Conservation (phyloP, 345 rosid species). For the Pugionium cornutum region DNA sequence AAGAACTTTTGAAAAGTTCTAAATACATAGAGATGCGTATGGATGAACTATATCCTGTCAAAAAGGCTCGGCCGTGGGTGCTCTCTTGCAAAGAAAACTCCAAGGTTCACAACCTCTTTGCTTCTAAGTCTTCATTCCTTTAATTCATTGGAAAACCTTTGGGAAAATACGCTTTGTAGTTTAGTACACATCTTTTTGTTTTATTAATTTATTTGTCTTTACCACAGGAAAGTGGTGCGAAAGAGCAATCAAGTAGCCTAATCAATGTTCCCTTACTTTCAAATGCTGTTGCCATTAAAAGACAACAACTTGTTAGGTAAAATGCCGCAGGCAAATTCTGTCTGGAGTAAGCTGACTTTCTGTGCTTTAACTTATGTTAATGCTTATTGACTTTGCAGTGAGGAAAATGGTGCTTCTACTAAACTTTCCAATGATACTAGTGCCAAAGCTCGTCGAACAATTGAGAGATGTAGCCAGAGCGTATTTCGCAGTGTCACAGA, state of each 20-base stretch:
- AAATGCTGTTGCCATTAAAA: constrained; percentile 52
- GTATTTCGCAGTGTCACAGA: constrained; percentile 77
- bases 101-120: constrained; percentile 48
- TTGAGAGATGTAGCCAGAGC: constrained; percentile 61
- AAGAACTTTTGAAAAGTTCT: constrained; percentile 52
- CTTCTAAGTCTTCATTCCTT: constrained; percentile 17
- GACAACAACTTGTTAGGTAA: constrained; percentile 57
- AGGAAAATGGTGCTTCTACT: constrained; percentile 44
- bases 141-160: not conserved
- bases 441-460: constrained; percentile 43
- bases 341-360: constrained; percentile 1
- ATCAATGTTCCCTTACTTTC: constrained; percentile 59
- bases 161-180: not conserved
- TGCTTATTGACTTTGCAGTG: constrained; percentile 45
- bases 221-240: constrained; percentile 53
- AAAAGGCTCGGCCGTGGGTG: constrained; percentile 66
- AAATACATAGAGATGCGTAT: constrained; percentile 69
- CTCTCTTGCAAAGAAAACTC: constrained; percentile 58
- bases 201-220: constrained; percentile 26
- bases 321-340: constrained; percentile 17
- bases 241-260: constrained; percentile 47
- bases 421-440: constrained; percentile 47
- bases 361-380: constrained; percentile 13
- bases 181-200: constrained; percentile 12
- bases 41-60: constrained; percentile 74